A percentile compares a stretch with the other conserved stretches of the same genome.
These are phyloP conservation scores for Aegle marmelos DNA, from an alignment of 345 rosid genomes.

Conservation along the genomic window DNA sequence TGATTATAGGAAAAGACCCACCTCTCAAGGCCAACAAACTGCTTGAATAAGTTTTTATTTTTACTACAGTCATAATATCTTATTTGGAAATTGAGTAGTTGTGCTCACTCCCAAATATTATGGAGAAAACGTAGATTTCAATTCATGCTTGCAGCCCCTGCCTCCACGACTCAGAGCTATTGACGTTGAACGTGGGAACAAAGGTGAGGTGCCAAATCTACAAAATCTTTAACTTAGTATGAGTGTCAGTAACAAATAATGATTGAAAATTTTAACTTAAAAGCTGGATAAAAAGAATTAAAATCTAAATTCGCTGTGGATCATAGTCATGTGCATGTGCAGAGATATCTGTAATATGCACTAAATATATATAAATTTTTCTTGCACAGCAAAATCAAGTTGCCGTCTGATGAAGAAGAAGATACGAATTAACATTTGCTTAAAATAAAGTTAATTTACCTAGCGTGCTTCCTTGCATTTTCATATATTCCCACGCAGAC, in stretches of 20 bases:
- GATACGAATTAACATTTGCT: no score
- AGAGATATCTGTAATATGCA: background rate
- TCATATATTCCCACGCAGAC: background rate
- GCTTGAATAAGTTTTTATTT: background rate
- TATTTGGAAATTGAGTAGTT: background rate
- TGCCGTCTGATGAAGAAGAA: background rate
- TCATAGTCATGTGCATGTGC: background rate
- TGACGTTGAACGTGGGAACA: no score
- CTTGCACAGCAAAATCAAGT: background rate
- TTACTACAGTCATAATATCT: background rate
- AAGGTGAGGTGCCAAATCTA: no score
- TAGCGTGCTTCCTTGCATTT: background rate
- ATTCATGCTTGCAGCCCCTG: no score
- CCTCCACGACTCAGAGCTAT: no score
- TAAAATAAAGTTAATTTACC: no score
- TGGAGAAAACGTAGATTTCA: no score
- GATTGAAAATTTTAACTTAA: no score
- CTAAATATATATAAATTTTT: no score
- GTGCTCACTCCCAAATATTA: background rate
- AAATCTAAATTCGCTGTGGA: background rate
- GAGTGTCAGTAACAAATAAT: no score
- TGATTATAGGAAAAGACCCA: background rate
- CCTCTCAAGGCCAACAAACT: background rate
- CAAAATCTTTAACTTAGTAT: no score
- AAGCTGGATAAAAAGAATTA: background rate